Evolutionary conservation across 306 rosid species (phyloP).

Genomic region (Astragalus membranaceus): DNA sequence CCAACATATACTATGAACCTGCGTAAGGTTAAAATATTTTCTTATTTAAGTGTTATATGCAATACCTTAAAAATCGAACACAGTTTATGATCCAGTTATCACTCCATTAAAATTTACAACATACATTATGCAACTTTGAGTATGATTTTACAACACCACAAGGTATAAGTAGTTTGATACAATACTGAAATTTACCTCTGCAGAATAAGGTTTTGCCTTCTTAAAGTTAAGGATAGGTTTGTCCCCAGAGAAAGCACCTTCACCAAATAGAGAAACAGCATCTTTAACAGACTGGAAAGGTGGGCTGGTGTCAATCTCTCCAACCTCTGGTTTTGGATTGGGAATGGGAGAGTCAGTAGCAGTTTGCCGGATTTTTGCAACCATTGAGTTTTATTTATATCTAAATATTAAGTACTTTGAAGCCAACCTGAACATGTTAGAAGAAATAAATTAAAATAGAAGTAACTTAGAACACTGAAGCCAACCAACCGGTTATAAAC

Average conservation of each 20-base stretch:
- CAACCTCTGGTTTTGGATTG: constrained; percentile 68
- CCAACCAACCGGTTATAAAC: constrained; percentile 28
- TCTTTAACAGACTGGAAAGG: constrained; percentile 98
- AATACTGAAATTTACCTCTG: constrained; percentile 54
- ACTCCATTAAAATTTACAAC: constrained; percentile 1
- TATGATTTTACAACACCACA: neutral
- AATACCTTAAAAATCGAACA: neutral
- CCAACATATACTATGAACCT: neutral
- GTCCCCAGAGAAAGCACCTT: constrained; percentile 91
- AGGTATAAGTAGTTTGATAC: neutral
- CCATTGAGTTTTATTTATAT: constrained; percentile 45
- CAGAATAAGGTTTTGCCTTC: constrained; percentile 75
- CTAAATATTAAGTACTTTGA: neutral
- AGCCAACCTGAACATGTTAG: constrained; percentile 19
- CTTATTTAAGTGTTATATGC: neutral
- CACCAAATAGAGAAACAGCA: constrained; percentile 88
- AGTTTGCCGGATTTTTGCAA: constrained; percentile 49
- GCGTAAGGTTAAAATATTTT: neutral
- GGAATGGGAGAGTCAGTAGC: constrained; percentile 54
- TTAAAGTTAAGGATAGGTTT: constrained; percentile 45
- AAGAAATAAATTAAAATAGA: neutral
- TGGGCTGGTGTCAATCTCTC: constrained; percentile 97
- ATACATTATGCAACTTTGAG: neutral
- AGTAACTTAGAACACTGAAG: neutral
- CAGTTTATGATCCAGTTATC: neutral